Evolutionary conservation across 148 eudicot genomes (phyloP), one percentile per base, ranked within the genome.

Genomic region (Arbutus unedo): DNA sequence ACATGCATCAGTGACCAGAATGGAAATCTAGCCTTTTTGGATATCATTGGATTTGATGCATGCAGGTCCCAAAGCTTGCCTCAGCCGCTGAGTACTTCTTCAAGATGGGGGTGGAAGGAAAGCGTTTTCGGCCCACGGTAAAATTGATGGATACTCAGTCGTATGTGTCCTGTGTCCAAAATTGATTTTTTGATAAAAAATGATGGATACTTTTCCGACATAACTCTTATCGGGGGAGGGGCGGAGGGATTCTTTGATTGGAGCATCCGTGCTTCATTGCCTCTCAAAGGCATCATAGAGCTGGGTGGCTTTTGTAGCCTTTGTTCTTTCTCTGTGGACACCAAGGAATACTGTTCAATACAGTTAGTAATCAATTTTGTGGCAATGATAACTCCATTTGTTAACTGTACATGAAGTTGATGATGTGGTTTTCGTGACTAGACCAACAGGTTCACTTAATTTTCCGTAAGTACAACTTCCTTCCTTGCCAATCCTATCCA

Each of bases 71-170:
- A 62, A 93, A 94, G 87, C 92, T 95, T 83, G 98, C 94, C 74
- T 92, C 93, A 76, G 98, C 97, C 83, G 98, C 98, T 10, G 98
- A 93, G 84, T 92, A 95, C 86, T 95, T 95, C 84, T 95, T 95
- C 89, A 95, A 93, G 84, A 66, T 91, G 87, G 98, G 98, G 79
- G 94, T 93, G 53, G 98, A 95, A 88, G 98, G 98, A 81, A 95
- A 95, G 87, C 92, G 95, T 49, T 95, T 95, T 62, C 92, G 98
- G 55, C 98, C 98, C 66, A 95, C 98, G 70, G 98, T 95, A 90
- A 83, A 89, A 80, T 77, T 79, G 25, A 41, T 60, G 53, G 71
- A 5, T 80, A 31, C 71, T 66, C 16, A 23, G 43, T 43, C 41
- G 1, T 64, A 64, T 8, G 14, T 64, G 70, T 23, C 13, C 70